phyloP scores from a whole-genome alignment of 345 rosid genomes.

The Melastoma malabathricum region DNA sequence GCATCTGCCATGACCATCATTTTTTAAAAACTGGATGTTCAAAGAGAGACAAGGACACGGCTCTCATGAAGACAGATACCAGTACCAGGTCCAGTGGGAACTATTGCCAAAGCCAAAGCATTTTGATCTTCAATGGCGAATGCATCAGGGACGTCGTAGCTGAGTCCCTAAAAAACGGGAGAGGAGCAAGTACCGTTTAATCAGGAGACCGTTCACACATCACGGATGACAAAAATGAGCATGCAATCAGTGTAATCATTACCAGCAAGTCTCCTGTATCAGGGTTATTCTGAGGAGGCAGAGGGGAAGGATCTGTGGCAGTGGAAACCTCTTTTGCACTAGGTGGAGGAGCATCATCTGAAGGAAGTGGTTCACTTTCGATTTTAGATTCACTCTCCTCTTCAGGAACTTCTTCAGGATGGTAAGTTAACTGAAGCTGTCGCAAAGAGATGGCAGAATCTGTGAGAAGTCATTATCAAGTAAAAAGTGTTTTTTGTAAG shows the following conservation, averaged over 20 bases:
- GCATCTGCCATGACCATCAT: conserved; percentile 17
- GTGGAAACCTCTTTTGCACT: conserved; percentile 31
- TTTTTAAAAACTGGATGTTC: background rate
- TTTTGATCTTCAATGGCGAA: conserved; percentile 73
- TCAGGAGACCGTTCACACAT: background rate
- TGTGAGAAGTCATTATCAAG: no score
- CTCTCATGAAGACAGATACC: background rate
- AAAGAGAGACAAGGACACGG: background rate
- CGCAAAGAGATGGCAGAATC: background rate
- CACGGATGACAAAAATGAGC: conserved; percentile 1
- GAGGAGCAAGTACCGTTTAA: background rate
- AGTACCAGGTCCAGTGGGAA: conserved; percentile 50
- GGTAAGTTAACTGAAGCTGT: conserved; percentile 70
- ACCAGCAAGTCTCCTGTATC: conserved; percentile 86
- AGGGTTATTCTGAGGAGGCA: conserved; percentile 37
- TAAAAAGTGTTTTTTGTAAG: no score
- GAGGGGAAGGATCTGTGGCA: conserved; percentile 23
- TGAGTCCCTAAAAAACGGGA: conserved; percentile 50
- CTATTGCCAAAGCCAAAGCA: conserved; percentile 87
- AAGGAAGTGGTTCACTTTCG: conserved; percentile 50
- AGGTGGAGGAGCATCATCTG: conserved; percentile 29
- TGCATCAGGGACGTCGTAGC: conserved; percentile 35
- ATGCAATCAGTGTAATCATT: conserved; percentile 1
- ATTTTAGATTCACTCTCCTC: conserved; percentile 31
- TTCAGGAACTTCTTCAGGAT: conserved; percentile 63